These are phyloP conservation scores for Kregervanrija delftensis DNA, from an alignment of 805 yeast species.

Conservation along the genomic window DNA sequence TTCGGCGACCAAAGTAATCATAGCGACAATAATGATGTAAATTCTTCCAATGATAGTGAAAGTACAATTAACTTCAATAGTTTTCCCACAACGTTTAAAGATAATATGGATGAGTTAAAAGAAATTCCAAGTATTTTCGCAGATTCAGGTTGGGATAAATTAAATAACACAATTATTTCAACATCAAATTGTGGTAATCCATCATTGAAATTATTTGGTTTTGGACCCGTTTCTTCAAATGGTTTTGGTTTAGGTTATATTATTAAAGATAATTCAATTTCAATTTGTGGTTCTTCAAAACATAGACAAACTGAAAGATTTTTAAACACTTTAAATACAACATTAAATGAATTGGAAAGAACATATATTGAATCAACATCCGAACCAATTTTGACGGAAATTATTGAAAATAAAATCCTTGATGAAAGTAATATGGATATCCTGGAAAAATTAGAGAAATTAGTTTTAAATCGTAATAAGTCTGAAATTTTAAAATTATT, in stretches of 20 bases:
- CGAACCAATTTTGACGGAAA: conserved; percentile 4
- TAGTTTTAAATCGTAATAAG: conserved; percentile 14
- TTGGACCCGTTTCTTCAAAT: conserved; percentile 84
- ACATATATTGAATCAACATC: conserved; percentile 32
- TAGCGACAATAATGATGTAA: conserved; percentile 14
- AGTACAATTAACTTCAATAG: conserved; percentile 25
- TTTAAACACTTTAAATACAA: conserved; percentile 58
- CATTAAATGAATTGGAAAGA: conserved; percentile 50
- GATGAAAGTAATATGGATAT: conserved; percentile 11
- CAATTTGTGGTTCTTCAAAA: conserved; percentile 79
- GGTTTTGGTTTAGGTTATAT: conserved; percentile 94
- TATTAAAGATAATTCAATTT: conserved; percentile 70
- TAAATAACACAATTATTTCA: conserved; percentile 73
- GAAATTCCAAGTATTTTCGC: conserved; percentile 71
- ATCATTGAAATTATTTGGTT: conserved; percentile 78
- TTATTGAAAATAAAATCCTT: background rate
- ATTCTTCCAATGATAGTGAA: conserved; percentile 16
- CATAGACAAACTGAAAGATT: conserved; percentile 83
- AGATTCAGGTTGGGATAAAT: conserved; percentile 81
- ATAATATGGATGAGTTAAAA: conserved; percentile 17
- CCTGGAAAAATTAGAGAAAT: conserved; percentile 13
- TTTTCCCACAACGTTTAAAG: conserved; percentile 18
- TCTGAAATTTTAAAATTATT: conserved; percentile 34
- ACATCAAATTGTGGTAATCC: conserved; percentile 93
- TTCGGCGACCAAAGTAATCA: conserved; percentile 14